Evolutionary conservation across 805 yeast species (phyloP).

Genomic region (Sugiyamaella valdiviana): DNA sequence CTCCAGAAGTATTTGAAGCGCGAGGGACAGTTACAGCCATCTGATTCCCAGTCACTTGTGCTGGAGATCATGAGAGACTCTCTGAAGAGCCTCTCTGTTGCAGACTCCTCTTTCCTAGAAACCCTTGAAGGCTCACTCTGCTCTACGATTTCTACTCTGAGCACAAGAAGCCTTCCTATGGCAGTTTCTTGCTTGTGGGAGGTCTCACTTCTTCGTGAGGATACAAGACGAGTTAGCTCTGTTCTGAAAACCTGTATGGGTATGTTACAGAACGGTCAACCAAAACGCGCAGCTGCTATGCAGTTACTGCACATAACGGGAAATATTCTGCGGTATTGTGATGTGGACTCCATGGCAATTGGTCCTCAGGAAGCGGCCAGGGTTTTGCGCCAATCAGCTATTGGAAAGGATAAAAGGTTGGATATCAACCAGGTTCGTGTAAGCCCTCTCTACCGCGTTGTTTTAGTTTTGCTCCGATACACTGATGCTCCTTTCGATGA

Average conservation of each 20-base stretch:
- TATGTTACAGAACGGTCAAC: constrained; percentile 34
- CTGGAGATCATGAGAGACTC: constrained; percentile 50
- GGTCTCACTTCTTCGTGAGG: constrained; percentile 43
- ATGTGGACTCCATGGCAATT: constrained; percentile 39
- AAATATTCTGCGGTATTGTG: constrained; percentile 57
- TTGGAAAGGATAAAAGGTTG: not conserved
- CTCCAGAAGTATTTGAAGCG: not conserved
- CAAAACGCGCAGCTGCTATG: constrained; percentile 15
- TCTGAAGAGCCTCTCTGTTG: constrained; percentile 38
- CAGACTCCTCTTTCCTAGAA: constrained; percentile 46
- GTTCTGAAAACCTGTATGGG: constrained; percentile 60
- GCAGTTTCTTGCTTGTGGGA: constrained; percentile 68
- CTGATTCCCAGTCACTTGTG: constrained; percentile 23
- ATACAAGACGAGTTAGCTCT: constrained; percentile 45
- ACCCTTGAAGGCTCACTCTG: constrained; percentile 30
- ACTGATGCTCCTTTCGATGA: constrained; percentile 35
- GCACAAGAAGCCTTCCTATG: constrained; percentile 10
- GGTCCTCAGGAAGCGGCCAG: constrained; percentile 38
- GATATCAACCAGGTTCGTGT: constrained; percentile 33
- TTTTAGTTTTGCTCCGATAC: constrained; percentile 42
- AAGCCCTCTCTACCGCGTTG: constrained; percentile 25
- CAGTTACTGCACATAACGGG: constrained; percentile 29
- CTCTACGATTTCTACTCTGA: constrained; percentile 8
- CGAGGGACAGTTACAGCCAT: constrained; percentile 2
- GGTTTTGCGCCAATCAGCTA: constrained; percentile 31